Evolutionary conservation across 129 eudicot genomes (phyloP), one percentile per base, ranked within the genome.

Genomic region (Saussurea involucrata): DNA sequence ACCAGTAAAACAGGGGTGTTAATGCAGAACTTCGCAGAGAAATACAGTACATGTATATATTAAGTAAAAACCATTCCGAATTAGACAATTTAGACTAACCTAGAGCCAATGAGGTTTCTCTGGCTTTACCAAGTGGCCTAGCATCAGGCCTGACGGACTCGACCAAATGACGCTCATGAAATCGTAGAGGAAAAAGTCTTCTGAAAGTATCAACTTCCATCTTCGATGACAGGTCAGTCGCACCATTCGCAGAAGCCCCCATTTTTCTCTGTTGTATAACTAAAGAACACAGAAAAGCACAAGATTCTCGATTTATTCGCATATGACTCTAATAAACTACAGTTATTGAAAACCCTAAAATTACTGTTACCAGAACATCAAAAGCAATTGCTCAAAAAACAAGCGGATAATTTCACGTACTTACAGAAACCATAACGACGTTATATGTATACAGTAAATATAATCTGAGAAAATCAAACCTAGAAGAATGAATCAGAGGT

Each of bases 211-310:
- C n/a, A n/a, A n/a, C n/a, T n/a, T n/a, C n/a, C n/a, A n/a, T n/a
- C n/a, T n/a, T n/a, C n/a, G n/a, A 85, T 65, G 98, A 91, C 44
- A 94, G 81, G 78, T 94, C 95, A 58, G 78, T 72, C 37, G 81
- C 61, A 13, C 78, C 89, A 81, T 81, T 76, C 18, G 80, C 84
- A 25, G 95, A 61, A 72, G 71, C 88, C 96, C 24, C 82, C 86
- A 74, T 80, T 73, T 73, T 73, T 63, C 46, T 73, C 20, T 73
- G 15, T 18, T 55, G 25, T 57, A 28, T 27, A 13, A 66, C 6
- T 66, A 24, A 75, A 63, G 42, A 34, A 27, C 36, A 25, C 6
- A 42, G 22, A 66, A 6, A 31, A 44, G 13, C 11, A 44, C 37
- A 68, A 44, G 21, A 24, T 29, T 9, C 57, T 8, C 66, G 7